Base-by-base conservation (phyloP, 345 rosid species). In the Durio zibethinus region DNA sequence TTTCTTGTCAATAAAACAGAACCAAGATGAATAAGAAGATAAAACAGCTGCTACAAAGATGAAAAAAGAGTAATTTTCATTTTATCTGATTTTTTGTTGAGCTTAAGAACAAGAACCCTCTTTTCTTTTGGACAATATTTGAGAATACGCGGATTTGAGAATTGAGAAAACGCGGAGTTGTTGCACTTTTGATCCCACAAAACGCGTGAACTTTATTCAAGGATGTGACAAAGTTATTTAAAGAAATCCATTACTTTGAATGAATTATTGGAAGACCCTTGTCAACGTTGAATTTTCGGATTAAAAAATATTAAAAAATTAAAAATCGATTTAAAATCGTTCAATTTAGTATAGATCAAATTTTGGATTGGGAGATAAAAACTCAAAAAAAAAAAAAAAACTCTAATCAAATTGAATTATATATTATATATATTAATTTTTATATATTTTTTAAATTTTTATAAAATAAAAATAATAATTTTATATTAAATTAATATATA, bases 171-270 rank as follows among this genome's bases (percentile, higher is more conserved):
- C 85, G 88, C 88, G 86, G 80, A 47, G 15, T 82, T 36, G 77
- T 72, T 77, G 76, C 1, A 18, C 36, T 18, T 76, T 48, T 16
- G 80, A 76, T 68, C 90, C 90, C 88, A 85, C 88, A 87, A 87
- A 87, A 84, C 90, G 90, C 90, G 90, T 87, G 73, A 79, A 78
- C 36, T 38, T 62, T 61, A 38, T 42, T 57, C 0, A n/a, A 7
- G 20, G 21, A 6, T 7, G 23, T 25, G 29, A 23, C 21, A 14
- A 23, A 21, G n/a, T 27, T 4, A 60, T 0, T 31, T 5, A 23
- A 57, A 50, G 4, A 23, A 14, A 29, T 15, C 33, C 21, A 12
- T 60, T 4, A 25, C 21, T 14, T 54, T 54, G 29, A 21, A 54
- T 54, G 21, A 8, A 54, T 21, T 9, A n/a, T 0, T 21, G 18